Conservation (phyloP, 306 rosid genomes). For the Medicago arabica region DNA sequence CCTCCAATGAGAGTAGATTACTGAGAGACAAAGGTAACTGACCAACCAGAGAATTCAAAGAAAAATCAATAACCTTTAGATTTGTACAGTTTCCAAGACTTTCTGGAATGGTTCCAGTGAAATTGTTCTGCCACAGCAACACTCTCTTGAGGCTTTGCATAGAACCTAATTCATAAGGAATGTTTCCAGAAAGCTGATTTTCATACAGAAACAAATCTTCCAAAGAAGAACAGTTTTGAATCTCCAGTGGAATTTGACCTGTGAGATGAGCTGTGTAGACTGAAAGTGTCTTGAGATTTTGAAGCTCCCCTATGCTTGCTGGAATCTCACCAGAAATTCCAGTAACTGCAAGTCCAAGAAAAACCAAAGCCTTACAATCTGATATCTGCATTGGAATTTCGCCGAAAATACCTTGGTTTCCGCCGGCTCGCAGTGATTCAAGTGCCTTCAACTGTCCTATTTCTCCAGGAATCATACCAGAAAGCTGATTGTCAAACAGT, state of each 20-base stretch:
- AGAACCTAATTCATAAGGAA: slow-evolving; percentile 71
- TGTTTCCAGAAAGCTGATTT: slow-evolving; percentile 77
- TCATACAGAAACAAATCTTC: slow-evolving; percentile 84
- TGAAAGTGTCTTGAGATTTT: slow-evolving; percentile 75
- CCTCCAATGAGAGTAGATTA: slow-evolving; percentile 68
- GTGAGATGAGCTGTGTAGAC: slow-evolving; percentile 82
- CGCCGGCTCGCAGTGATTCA: slow-evolving; percentile 78
- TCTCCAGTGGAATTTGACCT: slow-evolving; percentile 82
- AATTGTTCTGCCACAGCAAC: slow-evolving; percentile 84
- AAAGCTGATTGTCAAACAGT: slow-evolving; percentile 79
- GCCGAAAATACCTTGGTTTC: slow-evolving; percentile 74
- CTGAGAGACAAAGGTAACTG: slow-evolving; percentile 66
- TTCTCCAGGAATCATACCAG: slow-evolving; percentile 80
- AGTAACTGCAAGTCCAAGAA: slow-evolving; percentile 87
- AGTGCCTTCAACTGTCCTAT: slow-evolving; percentile 62
- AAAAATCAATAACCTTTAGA: slow-evolving; percentile 76
- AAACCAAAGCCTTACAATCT: slow-evolving; percentile 65
- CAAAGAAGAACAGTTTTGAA: slow-evolving; percentile 74
- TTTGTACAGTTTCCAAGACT: slow-evolving; percentile 72
- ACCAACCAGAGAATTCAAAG: slow-evolving; percentile 79
- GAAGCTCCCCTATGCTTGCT: slow-evolving; percentile 70
- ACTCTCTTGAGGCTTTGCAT: slow-evolving; percentile 71
- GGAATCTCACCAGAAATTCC: slow-evolving; percentile 85
- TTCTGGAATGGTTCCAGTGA: slow-evolving; percentile 69
- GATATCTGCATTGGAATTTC: slow-evolving; percentile 88